phyloP scores from a whole-genome alignment of 257 asterid species.

The Salvia hispanica region DNA sequence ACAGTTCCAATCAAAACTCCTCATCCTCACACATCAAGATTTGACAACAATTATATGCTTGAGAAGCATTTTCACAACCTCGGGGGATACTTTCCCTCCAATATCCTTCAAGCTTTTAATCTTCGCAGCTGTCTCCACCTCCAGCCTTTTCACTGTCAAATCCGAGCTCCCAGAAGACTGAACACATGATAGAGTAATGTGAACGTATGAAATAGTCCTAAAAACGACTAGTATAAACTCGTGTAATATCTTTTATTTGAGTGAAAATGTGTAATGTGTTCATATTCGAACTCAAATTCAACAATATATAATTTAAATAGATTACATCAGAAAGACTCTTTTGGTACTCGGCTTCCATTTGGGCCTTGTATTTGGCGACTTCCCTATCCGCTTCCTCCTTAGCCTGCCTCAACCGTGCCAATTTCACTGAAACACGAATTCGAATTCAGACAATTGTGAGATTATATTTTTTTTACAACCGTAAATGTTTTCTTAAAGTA shows the following conservation, averaged over 20 bases:
- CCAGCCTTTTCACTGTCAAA: conserved; percentile 69
- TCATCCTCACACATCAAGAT: conserved; percentile 26
- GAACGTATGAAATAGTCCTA: not conserved
- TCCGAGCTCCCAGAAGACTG: conserved; percentile 72
- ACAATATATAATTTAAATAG: too few relatives aligned
- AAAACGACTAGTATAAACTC: too few relatives aligned
- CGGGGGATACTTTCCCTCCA: conserved; percentile 54
- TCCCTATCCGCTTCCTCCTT: conserved; percentile 82
- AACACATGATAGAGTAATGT: not conserved
- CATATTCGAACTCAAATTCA: too few relatives aligned
- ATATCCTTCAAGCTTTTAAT: conserved; percentile 51
- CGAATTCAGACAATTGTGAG: not conserved
- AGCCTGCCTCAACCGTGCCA: conserved; percentile 72
- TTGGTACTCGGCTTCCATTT: conserved; percentile 73
- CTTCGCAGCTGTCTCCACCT: conserved; percentile 61
- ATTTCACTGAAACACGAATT: conserved; percentile 54
- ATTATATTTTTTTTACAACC: not conserved
- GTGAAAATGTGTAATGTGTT: too few relatives aligned
- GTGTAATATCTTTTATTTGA: too few relatives aligned
- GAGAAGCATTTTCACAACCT: conserved; percentile 59
- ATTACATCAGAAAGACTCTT: conserved; percentile 64
- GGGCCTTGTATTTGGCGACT: conserved; percentile 54
- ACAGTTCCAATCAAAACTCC: not conserved
- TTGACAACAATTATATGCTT: conserved; percentile 44
- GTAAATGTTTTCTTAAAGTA: not conserved